These are phyloP conservation scores for Scorias spongiosa DNA, from an alignment of 2,329 filamentous ascomycete genomes.

Conservation along the genomic window DNA sequence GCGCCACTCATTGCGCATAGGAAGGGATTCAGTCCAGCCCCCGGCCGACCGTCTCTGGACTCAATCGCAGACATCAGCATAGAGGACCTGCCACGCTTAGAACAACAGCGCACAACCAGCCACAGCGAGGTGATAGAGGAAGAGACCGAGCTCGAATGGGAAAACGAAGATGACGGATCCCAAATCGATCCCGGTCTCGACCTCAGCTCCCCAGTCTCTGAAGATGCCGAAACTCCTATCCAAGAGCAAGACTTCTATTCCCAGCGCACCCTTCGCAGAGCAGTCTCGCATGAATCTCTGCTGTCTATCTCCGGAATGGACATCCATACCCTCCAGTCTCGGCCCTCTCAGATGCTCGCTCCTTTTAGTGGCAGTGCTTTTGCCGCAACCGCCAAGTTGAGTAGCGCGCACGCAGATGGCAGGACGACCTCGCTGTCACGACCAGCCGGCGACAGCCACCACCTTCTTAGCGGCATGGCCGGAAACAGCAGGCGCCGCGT, in stretches of 20 bases:
- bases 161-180: constrained; percentile 6
- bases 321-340: constrained; percentile 58
- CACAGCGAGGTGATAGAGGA: constrained; percentile 15
- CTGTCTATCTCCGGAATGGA: constrained; percentile 78
- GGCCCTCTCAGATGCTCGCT: constrained; percentile 58
- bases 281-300: constrained; percentile 72
- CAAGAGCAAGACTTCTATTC: constrained; percentile 23
- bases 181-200: constrained; percentile 1
- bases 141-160: constrained; percentile 16
- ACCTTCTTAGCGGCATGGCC: constrained; percentile 19
- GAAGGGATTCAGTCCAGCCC: constrained; percentile 5
- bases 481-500: constrained; percentile 12
- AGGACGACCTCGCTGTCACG: constrained; percentile 26
- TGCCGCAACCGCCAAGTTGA: constrained; percentile 30
- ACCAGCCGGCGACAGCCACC: constrained; percentile 13
- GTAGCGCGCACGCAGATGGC: constrained; percentile 18
- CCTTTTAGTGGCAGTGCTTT: constrained; percentile 34
- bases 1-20: constrained; percentile 5
- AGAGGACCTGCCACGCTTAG: constrained; percentile 13
- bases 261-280: constrained; percentile 41
- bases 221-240: constrained; percentile 11
- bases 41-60: constrained; percentile 12
- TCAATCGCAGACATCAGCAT: constrained; percentile 17
- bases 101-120: constrained; percentile 5
- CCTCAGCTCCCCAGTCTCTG: constrained; percentile 10